Conservation (phyloP, 2,329 filamentous ascomycete genomes). For the Colletotrichum spaethianum region DNA sequence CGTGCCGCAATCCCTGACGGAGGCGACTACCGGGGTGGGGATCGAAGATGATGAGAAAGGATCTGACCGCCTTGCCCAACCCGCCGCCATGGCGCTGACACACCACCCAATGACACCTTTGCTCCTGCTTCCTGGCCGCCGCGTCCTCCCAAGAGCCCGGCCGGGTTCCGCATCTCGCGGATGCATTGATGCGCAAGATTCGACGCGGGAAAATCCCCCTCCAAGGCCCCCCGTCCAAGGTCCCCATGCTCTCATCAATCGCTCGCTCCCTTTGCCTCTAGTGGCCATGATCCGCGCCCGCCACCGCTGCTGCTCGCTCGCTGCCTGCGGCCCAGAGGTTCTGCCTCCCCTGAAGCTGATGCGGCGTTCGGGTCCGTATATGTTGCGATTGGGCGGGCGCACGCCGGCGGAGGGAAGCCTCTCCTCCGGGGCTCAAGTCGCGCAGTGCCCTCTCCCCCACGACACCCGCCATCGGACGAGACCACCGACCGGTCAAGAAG, state of each 20-base stretch:
- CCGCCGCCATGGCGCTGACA: neutral
- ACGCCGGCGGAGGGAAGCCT: neutral
- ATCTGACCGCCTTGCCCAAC: neutral
- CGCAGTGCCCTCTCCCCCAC: neutral
- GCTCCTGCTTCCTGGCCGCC: neutral
- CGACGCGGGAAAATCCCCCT: slow-evolving; percentile 2
- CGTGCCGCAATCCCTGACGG: neutral
- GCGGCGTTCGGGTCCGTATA: neutral
- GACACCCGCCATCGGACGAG: neutral
- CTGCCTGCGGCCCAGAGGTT: neutral
- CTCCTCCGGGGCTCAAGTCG: neutral
- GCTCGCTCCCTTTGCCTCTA: neutral
- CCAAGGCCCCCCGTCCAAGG: neutral
- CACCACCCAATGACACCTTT: neutral
- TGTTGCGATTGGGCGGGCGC: slow-evolving; percentile 21
- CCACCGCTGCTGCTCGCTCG: neutral
- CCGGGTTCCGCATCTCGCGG: slow-evolving; percentile 5
- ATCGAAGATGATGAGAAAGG: neutral
- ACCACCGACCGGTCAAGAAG: slow-evolving; percentile 37
- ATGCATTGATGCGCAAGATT: slow-evolving; percentile 18
- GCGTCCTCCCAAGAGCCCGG: neutral
- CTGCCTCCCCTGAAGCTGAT: neutral
- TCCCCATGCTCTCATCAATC: neutral
- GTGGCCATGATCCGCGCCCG: slow-evolving; percentile 15
- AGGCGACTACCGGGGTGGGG: neutral